These are phyloP conservation scores for Detonula confervacea DNA, from an alignment of 352 stramenopile species.

Conservation along the genomic window DNA sequence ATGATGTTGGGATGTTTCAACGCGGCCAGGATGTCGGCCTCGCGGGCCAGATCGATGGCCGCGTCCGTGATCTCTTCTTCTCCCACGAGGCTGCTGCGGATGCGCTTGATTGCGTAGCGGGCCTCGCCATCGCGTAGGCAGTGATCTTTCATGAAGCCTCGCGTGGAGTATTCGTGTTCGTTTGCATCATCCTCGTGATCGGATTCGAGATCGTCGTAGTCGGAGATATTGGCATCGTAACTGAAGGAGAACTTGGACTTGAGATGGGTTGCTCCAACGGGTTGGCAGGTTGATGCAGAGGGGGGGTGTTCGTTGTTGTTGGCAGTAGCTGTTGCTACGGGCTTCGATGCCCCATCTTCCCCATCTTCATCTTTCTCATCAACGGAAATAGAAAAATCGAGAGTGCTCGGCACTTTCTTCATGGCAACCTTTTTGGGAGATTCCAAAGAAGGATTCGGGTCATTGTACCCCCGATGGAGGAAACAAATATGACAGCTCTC, in stretches of 20 bases:
- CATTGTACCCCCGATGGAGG: conserved; percentile 46
- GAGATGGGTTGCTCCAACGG: background rate
- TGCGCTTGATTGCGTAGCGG: conserved; percentile 73
- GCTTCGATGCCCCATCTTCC: background rate
- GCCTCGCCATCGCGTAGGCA: conserved; percentile 59
- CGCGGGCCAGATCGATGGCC: conserved; percentile 75
- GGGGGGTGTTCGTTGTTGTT: too few relatives aligned
- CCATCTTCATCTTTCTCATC: too few relatives aligned
- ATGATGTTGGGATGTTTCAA: conserved; percentile 72
- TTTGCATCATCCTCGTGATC: conserved; percentile 52
- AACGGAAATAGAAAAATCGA: background rate
- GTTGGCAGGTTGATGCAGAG: too few relatives aligned
- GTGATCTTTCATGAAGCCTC: conserved; percentile 69
- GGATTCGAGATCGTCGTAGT: conserved; percentile 56
- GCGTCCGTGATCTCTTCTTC: conserved; percentile 51
- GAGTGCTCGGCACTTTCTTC: background rate
- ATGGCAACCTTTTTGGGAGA: background rate
- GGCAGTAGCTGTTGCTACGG: background rate
- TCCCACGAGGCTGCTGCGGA: conserved; percentile 41
- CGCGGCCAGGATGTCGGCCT: conserved; percentile 66
- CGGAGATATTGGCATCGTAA: conserved; percentile 46
- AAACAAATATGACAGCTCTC: conserved; percentile 62
- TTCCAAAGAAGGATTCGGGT: conserved; percentile 11
- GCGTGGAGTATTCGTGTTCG: conserved; percentile 31
- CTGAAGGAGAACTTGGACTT: conserved; percentile 35